Conservation (phyloP, 2,329 filamentous ascomycete species). For the Paraphoma chrysanthemicola region DNA sequence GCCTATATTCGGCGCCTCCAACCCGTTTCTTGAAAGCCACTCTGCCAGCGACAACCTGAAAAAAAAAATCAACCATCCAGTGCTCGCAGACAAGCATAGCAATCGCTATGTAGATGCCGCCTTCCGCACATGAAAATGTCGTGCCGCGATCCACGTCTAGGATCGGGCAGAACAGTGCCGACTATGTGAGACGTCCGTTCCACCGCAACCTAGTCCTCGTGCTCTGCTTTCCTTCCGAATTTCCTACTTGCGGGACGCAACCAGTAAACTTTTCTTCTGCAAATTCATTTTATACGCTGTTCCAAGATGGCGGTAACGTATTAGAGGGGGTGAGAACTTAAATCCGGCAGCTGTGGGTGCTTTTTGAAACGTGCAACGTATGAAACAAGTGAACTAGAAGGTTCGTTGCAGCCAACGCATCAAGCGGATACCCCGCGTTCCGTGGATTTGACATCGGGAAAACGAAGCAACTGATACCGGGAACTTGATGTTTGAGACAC, state of each 20-base stretch:
- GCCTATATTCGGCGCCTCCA: slow-evolving; percentile 31
- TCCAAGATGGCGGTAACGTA: slow-evolving; percentile 23
- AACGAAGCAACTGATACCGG: slow-evolving; percentile 32
- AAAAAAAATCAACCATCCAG: background rate
- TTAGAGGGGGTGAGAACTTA: slow-evolving; percentile 17
- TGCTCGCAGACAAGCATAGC: no score
- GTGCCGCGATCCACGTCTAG: slow-evolving; percentile 18
- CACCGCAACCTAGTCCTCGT: slow-evolving; percentile 13
- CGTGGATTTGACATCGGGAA: slow-evolving; percentile 31
- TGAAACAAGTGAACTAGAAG: slow-evolving; percentile 34
- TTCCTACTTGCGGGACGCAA: background rate
- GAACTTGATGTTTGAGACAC: slow-evolving; percentile 29
- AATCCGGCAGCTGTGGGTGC: slow-evolving; percentile 14
- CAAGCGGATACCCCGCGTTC: slow-evolving; percentile 40
- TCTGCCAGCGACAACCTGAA: background rate
- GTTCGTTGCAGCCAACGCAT: slow-evolving; percentile 38
- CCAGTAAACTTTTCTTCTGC: background rate
- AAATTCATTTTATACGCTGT: slow-evolving; percentile 12
- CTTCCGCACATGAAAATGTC: slow-evolving; percentile 1
- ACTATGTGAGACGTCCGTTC: slow-evolving; percentile 27
- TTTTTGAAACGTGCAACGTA: slow-evolving; percentile 37
- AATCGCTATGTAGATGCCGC: background rate
- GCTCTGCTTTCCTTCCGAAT: slow-evolving; percentile 8
- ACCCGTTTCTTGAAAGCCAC: background rate
- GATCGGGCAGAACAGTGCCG: slow-evolving; percentile 28